phyloP scores from a whole-genome alignment of 345 rosid species.

The Aquilaria yunnanensis region DNA sequence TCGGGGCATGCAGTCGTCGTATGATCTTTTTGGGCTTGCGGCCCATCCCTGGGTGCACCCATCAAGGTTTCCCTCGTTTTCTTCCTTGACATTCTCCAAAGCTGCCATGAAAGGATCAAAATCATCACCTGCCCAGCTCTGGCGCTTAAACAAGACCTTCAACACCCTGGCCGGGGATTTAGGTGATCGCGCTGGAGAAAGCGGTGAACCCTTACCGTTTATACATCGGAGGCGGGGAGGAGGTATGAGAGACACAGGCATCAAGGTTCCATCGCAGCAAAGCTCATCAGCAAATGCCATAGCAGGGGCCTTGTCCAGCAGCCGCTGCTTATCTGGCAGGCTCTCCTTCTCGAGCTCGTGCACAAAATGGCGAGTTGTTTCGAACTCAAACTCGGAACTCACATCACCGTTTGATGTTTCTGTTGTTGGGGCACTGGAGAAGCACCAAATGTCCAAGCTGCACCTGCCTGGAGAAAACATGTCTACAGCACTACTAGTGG shows the following conservation, averaged over 20 bases:
- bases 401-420: slow-evolving; percentile 12
- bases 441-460: slow-evolving; percentile 14
- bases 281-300: slow-evolving; percentile 62
- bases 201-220: neutral
- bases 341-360: neutral
- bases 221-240: slow-evolving; percentile 27
- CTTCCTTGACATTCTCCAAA: slow-evolving; percentile 36
- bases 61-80: neutral
- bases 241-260: slow-evolving; percentile 40
- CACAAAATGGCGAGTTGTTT: slow-evolving; percentile 20
- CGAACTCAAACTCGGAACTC: slow-evolving; percentile 31
- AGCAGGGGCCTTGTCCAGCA: slow-evolving; percentile 22
- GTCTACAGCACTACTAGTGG: too few species aligned
- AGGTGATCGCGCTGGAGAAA: slow-evolving; percentile 13
- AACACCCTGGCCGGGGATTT: slow-evolving; percentile 10
- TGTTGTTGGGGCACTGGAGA: slow-evolving; percentile 22
- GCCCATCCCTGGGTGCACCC: slow-evolving; percentile 18
- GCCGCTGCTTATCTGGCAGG: neutral
- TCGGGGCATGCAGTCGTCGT: neutral
- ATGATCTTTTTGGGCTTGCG: neutral
- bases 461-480: slow-evolving; percentile 12
- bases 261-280: slow-evolving; percentile 36
- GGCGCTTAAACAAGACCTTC: slow-evolving; percentile 20
- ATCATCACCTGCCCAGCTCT: slow-evolving; percentile 43
- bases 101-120: slow-evolving; percentile 58